Evolutionary conservation across 768 basidiomycete species (phyloP), one percentile per base, ranked within the genome.

Genomic region (Lactarius hengduanensis): DNA sequence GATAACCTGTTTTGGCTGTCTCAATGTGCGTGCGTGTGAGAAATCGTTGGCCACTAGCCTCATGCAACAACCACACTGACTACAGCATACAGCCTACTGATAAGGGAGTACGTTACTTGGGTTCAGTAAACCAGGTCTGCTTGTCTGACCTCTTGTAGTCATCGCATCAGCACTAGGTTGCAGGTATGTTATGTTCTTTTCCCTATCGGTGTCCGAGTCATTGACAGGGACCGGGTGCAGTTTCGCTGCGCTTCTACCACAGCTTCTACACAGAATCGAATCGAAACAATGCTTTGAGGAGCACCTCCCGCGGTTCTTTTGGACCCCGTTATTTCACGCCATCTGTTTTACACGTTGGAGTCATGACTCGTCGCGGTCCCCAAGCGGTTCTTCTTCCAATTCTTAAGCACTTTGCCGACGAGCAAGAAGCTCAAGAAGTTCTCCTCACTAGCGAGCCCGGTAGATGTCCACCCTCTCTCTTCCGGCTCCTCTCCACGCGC

Each of bases 401-500:
- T 87, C 71, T 78, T 98, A 50, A 83, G 91, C 30, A 6, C 72
- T 94, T 98, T 71, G 85, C 91, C 0, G 73, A 78, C 0, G 91
- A 95, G 53, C 76, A 94, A 96, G 72, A 91, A 91, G 73, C 77
- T 98, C 26, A 84, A 89, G 34, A 94, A 96, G 60, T 98, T 98
- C 73, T 76, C 87, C 40, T 85, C 88, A 3, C 74, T 74, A 11
- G 89, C 88, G 69, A 91, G 91, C 63, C 86, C 87, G 50, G 91
- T 88, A 73, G 61, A 84, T 71, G 10, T n/a, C 4, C 20, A 22
- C 11, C 3, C 11, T 41, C 50, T 53, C 47, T 50, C 22, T 43
- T 83, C n/a, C 96, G 98, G 70, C 98, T 98, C 72, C 83, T 89
- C 30, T 78, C 82, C 6, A 77, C 82, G 9, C 66, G 84, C 40